Base-by-base conservation (phyloP, 2,329 filamentous ascomycete genomes). In the Aspergillus ochraceoroseus region DNA sequence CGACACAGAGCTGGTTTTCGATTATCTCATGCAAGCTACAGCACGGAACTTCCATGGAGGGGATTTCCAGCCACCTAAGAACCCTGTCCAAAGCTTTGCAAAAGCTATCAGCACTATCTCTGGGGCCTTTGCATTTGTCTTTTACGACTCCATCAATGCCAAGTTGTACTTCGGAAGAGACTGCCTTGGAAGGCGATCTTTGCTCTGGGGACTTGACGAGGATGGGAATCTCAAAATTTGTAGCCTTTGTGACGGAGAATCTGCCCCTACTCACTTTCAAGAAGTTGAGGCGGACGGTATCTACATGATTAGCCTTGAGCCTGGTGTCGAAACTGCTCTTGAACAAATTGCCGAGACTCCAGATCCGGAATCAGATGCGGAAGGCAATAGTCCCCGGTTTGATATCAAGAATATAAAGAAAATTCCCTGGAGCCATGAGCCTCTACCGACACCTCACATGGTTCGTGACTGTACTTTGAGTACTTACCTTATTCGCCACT, bases 121-220 rank as follows among this genome's bases (percentile, higher is more conserved):
- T 43, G 92, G 92, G 0, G 90, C 92, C 0, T 96, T 92, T 67
- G 86, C 90, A 2, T 92, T 96, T 63, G 77, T 90, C 4, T 95
- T 83, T 62, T 84, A 83, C 55, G 84, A 95, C 67, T 74, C 72
- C 11, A 55, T 61, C 7, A 70, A 75, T 38, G 70, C 69, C 7
- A 75, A 74, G 28, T 50, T 96, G 9, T 94, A 83, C 64, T 95
- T 85, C 62, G 88, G 85, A 5, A 78, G 92, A 49, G 92, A 98
- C 62, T 84, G 85, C 43, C 74, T 98, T 2, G 92, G 92, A 6
- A 77, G 92, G 42, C 78, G 92, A 33, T 96, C 92, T 9, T 70
- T 98, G 23, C 71, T 95, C 29, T 67, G 54, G 28, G 70, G 67
- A 13, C 53, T 75, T 12, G 75, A 75, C 39, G 55, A 63, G n/a